Evolutionary conservation across 2,329 filamentous ascomycete species (phyloP).

Genomic region (Clonostachys chloroleuca): DNA sequence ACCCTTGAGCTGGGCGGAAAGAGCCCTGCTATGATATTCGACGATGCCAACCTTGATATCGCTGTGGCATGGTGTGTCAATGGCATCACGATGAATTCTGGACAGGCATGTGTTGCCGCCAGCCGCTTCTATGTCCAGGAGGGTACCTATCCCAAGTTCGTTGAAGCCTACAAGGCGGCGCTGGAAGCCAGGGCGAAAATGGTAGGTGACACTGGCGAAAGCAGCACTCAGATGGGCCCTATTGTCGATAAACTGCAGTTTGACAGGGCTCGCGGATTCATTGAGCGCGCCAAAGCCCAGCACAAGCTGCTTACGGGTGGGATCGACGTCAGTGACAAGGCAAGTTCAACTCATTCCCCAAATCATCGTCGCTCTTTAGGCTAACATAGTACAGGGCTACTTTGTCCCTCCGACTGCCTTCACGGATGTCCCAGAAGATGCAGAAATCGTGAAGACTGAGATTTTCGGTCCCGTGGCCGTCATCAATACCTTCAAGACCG

Average conservation of each 20-base stretch:
- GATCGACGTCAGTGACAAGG: constrained; percentile 13
- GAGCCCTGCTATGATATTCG: constrained; percentile 57
- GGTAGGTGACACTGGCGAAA: constrained; percentile 47
- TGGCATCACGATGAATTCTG: constrained; percentile 14
- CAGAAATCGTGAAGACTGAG: constrained; percentile 14
- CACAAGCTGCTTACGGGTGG: constrained; percentile 31
- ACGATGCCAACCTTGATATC: constrained; percentile 58
- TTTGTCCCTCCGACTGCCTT: constrained; percentile 13
- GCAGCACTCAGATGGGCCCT: too few relatives aligned
- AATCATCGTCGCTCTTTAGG: constrained; percentile 29
- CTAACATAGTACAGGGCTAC: constrained; percentile 17
- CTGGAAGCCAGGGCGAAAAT: constrained; percentile 51
- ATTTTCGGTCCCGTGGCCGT: constrained; percentile 16
- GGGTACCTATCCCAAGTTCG: constrained; percentile 57
- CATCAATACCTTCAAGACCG: constrained; percentile 9
- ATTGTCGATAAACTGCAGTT: constrained; percentile 39
- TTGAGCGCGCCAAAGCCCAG: constrained; percentile 26
- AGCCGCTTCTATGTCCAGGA: constrained; percentile 60
- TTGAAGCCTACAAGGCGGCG: constrained; percentile 57
- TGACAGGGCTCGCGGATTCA: constrained; percentile 34
- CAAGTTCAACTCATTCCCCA: constrained; percentile 37
- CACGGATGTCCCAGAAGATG: constrained; percentile 10
- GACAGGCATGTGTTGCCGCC: constrained; percentile 54
- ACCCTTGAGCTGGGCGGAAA: constrained; percentile 63
- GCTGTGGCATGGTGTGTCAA: constrained; percentile 36